phyloP scores from a whole-genome alignment of 768 basidiomycete species.

The Xanthoconium purpureum region DNA sequence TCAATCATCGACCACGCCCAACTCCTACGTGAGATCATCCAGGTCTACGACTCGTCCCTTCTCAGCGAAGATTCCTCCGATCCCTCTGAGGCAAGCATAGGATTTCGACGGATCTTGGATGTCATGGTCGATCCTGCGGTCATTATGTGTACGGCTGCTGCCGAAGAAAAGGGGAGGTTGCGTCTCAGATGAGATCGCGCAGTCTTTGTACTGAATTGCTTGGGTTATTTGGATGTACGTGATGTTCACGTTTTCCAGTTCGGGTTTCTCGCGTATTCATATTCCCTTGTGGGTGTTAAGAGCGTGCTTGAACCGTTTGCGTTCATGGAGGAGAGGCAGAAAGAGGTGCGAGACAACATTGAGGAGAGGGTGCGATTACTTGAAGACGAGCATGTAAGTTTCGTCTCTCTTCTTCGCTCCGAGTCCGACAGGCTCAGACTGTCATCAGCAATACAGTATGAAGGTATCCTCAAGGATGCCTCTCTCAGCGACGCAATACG shows the following conservation, averaged over 20 bases:
- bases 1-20: conserved; percentile 79
- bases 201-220: conserved; percentile 85
- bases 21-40: conserved; percentile 83
- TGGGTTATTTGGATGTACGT: conserved; percentile 78
- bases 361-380: conserved; percentile 60
- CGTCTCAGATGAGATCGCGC: conserved; percentile 73
- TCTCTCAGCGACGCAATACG: conserved; percentile 26
- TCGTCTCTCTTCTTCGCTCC: neutral
- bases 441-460: conserved; percentile 3
- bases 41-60: conserved; percentile 84
- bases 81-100: conserved; percentile 8
- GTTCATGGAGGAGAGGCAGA: conserved; percentile 63
- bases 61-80: conserved; percentile 46
- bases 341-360: conserved; percentile 55
- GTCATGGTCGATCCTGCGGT: conserved; percentile 83
- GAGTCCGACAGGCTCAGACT: too few relatives aligned
- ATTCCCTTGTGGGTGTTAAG: conserved; percentile 32
- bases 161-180: conserved; percentile 58
- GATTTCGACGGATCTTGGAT: conserved; percentile 56
- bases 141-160: conserved; percentile 65
- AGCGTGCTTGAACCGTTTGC: conserved; percentile 62
- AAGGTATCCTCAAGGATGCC: conserved; percentile 27
- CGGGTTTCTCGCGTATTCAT: conserved; percentile 1
- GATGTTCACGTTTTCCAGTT: conserved; percentile 4
- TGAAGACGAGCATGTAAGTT: conserved; percentile 80